Conservation (phyloP, 345 rosid genomes). For the Hirschfeldia incana region DNA sequence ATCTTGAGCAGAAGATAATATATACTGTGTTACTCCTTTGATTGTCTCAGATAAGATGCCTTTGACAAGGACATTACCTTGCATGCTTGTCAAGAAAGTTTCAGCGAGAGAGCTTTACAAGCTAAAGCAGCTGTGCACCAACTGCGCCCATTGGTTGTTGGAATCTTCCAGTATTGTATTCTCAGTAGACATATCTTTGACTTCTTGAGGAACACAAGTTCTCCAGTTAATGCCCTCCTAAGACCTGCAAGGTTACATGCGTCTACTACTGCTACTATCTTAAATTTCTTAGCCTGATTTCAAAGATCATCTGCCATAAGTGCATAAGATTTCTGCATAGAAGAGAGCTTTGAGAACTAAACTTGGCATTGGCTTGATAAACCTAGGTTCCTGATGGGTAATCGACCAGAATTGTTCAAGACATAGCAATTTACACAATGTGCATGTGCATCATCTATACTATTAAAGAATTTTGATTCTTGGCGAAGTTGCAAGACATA, state of each 20-base stretch:
- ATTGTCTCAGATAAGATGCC: conserved; percentile 29
- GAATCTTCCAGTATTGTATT: conserved; percentile 43
- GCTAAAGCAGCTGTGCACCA: conserved; percentile 65
- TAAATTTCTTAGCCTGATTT: conserved; percentile 28
- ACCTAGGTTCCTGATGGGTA: background rate
- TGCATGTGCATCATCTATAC: background rate
- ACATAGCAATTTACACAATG: too few relatives aligned
- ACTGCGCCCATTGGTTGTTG: background rate
- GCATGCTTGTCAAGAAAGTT: background rate
- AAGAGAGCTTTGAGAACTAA: conserved; percentile 59
- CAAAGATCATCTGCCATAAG: conserved; percentile 45
- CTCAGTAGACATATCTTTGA: conserved; percentile 48
- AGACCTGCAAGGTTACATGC: conserved; percentile 65
- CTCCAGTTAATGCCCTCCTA: conserved; percentile 62
- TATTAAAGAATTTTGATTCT: too few relatives aligned
- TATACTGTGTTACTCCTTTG: conserved; percentile 50
- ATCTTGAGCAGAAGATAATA: conserved; percentile 59
- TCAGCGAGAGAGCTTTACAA: conserved; percentile 46
- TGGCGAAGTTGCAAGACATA: too few relatives aligned
- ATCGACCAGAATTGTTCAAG: conserved; percentile 62
- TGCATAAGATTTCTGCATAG: conserved; percentile 62
- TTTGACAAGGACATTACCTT: conserved; percentile 22
- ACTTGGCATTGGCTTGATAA: background rate
- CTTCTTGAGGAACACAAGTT: conserved; percentile 54
- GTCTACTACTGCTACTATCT: conserved; percentile 77